Conservation (phyloP, 805 yeast species). For the Ogataea trehaloabstinens region DNA sequence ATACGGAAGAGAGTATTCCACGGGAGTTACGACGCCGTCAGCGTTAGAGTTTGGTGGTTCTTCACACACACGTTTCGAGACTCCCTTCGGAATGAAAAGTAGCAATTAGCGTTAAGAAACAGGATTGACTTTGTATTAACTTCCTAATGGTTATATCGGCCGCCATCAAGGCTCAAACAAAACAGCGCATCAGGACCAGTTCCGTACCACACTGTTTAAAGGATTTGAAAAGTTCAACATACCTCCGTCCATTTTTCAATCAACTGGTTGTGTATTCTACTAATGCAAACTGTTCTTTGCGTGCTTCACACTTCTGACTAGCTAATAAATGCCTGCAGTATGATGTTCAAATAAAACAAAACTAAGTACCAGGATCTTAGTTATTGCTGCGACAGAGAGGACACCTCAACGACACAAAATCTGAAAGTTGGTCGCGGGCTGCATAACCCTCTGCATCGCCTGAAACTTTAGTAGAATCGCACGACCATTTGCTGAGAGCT, state of each 20-base stretch:
- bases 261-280: constrained; percentile 17
- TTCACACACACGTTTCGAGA: too few relatives aligned
- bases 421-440: background rate
- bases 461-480: background rate
- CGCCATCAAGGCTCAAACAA: too few relatives aligned
- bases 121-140: too few relatives aligned
- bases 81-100: too few relatives aligned
- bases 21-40: too few relatives aligned
- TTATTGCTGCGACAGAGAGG: constrained; percentile 15
- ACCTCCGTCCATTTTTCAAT: constrained; percentile 57
- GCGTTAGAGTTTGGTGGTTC: too few relatives aligned
- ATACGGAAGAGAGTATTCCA: too few relatives aligned
- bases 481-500: background rate
- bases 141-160: too few relatives aligned
- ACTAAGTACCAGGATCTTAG: background rate
- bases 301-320: background rate
- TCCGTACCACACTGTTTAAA: too few relatives aligned
- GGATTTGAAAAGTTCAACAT: constrained; percentile 40
- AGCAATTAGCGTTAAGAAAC: too few relatives aligned
- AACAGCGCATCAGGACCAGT: too few relatives aligned
- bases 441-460: background rate
- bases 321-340: background rate
- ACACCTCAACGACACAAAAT: constrained; percentile 21
- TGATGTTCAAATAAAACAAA: constrained; percentile 9
- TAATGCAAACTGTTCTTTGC: constrained; percentile 4